These are phyloP conservation scores for Arthrobotrys megalospora DNA, from an alignment of 2,329 filamentous ascomycete genomes.

Conservation along the genomic window DNA sequence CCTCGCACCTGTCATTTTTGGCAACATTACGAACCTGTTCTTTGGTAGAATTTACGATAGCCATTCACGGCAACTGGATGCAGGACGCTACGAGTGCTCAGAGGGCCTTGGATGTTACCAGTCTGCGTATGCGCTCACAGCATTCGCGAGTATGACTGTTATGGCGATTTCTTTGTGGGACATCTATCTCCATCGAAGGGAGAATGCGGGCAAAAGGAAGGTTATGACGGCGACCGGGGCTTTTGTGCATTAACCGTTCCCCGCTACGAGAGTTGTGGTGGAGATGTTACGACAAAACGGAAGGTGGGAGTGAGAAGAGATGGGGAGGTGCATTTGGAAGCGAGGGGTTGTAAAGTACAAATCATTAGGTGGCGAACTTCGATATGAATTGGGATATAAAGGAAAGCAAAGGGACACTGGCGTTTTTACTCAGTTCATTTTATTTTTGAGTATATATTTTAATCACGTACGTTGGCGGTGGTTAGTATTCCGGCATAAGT, in stretches of 20 bases:
- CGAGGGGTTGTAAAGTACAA: slow-evolving; percentile 12
- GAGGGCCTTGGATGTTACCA: slow-evolving; percentile 48
- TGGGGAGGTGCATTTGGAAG: not conserved
- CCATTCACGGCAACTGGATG: slow-evolving; percentile 72
- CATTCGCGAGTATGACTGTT: slow-evolving; percentile 44
- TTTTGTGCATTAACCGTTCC: slow-evolving; percentile 40
- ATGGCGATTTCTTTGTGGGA: slow-evolving; percentile 57
- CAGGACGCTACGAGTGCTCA: slow-evolving; percentile 44
- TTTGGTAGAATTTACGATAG: slow-evolving; percentile 85
- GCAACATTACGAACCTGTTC: slow-evolving; percentile 92
- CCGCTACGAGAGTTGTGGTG: not conserved
- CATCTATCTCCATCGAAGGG: slow-evolving; percentile 43
- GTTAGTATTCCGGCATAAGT: not conserved
- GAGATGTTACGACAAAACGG: too few relatives aligned
- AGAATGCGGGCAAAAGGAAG: slow-evolving; percentile 47
- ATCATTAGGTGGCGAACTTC: slow-evolving; percentile 13
- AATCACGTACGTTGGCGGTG: not conserved
- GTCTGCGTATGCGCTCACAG: slow-evolving; percentile 46
- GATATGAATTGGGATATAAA: slow-evolving; percentile 20
- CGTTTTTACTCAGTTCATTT: slow-evolving; percentile 10
- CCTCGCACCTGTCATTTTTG: slow-evolving; percentile 85
- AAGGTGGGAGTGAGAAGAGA: not conserved
- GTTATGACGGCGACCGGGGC: slow-evolving; percentile 55
- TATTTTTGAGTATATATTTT: slow-evolving; percentile 18
- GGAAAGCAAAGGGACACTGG: slow-evolving; percentile 14